Conservation (phyloP, 2,329 filamentous ascomycete species). For the Orbilia oligospora region DNA sequence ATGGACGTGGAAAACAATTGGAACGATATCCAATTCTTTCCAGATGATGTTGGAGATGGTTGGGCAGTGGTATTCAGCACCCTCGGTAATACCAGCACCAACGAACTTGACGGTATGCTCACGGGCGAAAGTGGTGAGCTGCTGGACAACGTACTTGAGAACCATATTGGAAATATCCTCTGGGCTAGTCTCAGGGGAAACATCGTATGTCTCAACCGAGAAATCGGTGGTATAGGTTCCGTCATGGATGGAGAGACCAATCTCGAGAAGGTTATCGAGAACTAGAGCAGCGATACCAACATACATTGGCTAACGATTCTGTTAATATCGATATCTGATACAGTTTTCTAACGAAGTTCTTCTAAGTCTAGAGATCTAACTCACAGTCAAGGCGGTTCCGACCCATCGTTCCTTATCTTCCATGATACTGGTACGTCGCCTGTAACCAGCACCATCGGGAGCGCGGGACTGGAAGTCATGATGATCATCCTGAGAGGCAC, state of each 20-base stretch:
- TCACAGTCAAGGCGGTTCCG: constrained; percentile 58
- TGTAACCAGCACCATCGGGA: constrained; percentile 52
- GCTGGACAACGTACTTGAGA: constrained; percentile 71
- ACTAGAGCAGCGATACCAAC: constrained; percentile 74
- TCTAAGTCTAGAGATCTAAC: background rate
- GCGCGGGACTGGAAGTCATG: constrained; percentile 57
- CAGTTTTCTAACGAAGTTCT: background rate
- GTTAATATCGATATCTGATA: background rate
- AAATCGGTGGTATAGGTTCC: constrained; percentile 82
- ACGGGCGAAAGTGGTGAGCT: constrained; percentile 65
- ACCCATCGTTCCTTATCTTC: constrained; percentile 61
- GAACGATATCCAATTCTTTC: constrained; percentile 82
- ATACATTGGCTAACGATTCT: constrained; percentile 71
- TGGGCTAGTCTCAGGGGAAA: constrained; percentile 67
- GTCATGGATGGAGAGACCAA: constrained; percentile 80
- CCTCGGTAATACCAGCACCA: constrained; percentile 78
- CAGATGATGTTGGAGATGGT: constrained; percentile 79
- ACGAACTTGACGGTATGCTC: constrained; percentile 81
- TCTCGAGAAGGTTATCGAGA: constrained; percentile 71
- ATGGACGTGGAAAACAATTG: constrained; percentile 74
- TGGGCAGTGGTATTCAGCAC: constrained; percentile 75
- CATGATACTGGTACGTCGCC: constrained; percentile 58
- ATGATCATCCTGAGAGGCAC: constrained; percentile 50
- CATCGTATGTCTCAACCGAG: constrained; percentile 73
- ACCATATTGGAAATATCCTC: constrained; percentile 71